phyloP scores from a whole-genome alignment of 208 protist species.

The Leishmania martiniquensis region DNA sequence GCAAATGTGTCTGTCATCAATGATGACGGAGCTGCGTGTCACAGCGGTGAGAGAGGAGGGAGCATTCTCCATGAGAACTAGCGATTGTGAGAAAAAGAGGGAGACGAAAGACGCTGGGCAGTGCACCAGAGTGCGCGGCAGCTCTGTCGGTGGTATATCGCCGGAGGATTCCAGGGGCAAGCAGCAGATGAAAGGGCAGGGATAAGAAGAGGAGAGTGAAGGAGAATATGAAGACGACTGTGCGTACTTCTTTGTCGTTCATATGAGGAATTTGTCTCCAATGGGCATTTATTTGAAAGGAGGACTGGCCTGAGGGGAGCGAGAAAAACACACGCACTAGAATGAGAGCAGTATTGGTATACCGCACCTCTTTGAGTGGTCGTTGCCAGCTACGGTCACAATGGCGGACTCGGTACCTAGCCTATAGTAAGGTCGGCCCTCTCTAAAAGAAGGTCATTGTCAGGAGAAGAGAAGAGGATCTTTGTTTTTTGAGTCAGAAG shows the following conservation, averaged over 20 bases:
- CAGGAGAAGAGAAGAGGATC: background rate
- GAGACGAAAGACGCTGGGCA: background rate
- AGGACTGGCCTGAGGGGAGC: too few relatives aligned
- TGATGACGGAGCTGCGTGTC: conserved; percentile 2
- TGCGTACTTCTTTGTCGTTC: background rate
- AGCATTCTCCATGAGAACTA: background rate
- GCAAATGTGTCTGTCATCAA: conserved; percentile 11
- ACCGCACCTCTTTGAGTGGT: background rate
- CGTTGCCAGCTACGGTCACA: background rate
- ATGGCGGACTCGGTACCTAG: background rate
- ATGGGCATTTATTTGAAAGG: too few relatives aligned
- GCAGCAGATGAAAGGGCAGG: background rate
- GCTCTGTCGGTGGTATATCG: background rate
- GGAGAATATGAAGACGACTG: too few relatives aligned
- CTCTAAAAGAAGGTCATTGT: background rate
- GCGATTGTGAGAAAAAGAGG: background rate
- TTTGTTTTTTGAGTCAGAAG: background rate
- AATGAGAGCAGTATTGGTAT: background rate
- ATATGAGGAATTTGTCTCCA: background rate
- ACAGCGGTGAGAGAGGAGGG: background rate
- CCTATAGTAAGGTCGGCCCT: background rate
- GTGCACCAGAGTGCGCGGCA: background rate
- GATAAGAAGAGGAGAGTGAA: background rate
- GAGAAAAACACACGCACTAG: too few relatives aligned
- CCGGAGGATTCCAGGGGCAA: too few relatives aligned